phyloP scores from a whole-genome alignment of 768 basidiomycete species.

The Boletales sp. region DNA sequence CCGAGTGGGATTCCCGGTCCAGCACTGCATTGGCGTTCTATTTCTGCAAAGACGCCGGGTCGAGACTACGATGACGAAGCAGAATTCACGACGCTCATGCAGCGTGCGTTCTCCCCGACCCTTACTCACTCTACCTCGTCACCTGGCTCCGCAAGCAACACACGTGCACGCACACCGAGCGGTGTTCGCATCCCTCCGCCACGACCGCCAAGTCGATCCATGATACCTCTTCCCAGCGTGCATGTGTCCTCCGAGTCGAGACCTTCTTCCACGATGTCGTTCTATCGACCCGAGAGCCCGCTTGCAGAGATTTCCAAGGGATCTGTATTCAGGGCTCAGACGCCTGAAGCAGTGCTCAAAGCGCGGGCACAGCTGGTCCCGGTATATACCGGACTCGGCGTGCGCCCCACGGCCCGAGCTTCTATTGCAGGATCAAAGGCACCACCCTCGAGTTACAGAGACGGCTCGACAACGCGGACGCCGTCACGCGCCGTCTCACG shows the following conservation, averaged over 20 bases:
- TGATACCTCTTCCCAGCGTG: constrained; percentile 76
- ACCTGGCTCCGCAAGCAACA: constrained; percentile 25
- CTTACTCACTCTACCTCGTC: constrained; percentile 47
- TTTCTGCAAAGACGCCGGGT: constrained; percentile 46
- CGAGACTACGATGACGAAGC: constrained; percentile 46
- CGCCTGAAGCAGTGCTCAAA: constrained; percentile 61
- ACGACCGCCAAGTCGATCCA: constrained; percentile 78
- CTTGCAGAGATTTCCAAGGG: constrained; percentile 33
- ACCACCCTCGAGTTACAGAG: constrained; percentile 78
- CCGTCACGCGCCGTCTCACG: constrained; percentile 69
- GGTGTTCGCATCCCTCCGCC: constrained; percentile 48
- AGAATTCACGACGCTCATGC: constrained; percentile 41
- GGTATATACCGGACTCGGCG: constrained; percentile 42
- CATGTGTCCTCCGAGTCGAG: constrained; percentile 68
- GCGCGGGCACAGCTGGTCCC: constrained; percentile 60
- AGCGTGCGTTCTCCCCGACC: constrained; percentile 62
- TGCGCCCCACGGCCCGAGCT: constrained; percentile 38
- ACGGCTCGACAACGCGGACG: constrained; percentile 49
- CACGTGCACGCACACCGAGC: constrained; percentile 39
- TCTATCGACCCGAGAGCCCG: constrained; percentile 55
- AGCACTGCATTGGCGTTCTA: constrained; percentile 43
- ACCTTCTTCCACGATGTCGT: constrained; percentile 69
- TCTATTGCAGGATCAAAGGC: constrained; percentile 39
- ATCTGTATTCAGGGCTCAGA: constrained; percentile 53
- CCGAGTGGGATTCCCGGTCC: constrained; percentile 79